Evolutionary conservation across 148 eudicot genomes (phyloP).

Genomic region (Rhododendron ferrugineum): DNA sequence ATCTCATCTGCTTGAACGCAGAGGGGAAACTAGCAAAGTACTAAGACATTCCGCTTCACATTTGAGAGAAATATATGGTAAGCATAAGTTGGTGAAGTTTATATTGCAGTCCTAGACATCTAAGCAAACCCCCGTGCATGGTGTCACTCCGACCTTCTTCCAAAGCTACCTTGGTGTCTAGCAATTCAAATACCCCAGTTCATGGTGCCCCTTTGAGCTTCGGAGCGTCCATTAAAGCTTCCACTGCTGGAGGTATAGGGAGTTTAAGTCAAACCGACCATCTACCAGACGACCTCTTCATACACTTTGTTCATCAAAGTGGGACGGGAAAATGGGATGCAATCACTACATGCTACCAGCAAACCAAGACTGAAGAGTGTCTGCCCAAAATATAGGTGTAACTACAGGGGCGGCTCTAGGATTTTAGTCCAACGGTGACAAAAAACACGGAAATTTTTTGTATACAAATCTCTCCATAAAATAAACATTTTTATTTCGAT

Average conservation of each 20-base stretch:
- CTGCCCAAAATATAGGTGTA: not conserved
- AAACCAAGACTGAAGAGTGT: not conserved
- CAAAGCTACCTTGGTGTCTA: not conserved
- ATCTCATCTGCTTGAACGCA: not conserved
- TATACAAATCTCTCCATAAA: not conserved
- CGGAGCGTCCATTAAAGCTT: not conserved
- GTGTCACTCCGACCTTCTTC: not conserved
- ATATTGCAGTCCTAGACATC: not conserved
- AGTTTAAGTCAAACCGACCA: not conserved
- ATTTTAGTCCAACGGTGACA: not conserved
- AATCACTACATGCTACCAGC: not conserved
- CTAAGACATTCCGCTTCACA: not conserved
- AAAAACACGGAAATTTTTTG: no score
- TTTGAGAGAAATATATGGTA: not conserved
- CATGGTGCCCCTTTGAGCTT: not conserved
- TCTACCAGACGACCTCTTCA: not conserved
- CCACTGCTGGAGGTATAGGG: slow-evolving; percentile 6
- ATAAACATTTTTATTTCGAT: not conserved
- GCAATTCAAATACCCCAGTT: not conserved
- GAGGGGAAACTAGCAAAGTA: not conserved
- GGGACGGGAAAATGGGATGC: not conserved
- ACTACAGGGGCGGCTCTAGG: not conserved
- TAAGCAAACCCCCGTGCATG: not conserved
- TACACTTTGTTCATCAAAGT: not conserved
- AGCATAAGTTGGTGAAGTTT: not conserved